Evolutionary conservation across 164 flowering plant genomes (phyloP), one percentile per base, ranked within the genome.

Genomic region (Litsea cubeba): DNA sequence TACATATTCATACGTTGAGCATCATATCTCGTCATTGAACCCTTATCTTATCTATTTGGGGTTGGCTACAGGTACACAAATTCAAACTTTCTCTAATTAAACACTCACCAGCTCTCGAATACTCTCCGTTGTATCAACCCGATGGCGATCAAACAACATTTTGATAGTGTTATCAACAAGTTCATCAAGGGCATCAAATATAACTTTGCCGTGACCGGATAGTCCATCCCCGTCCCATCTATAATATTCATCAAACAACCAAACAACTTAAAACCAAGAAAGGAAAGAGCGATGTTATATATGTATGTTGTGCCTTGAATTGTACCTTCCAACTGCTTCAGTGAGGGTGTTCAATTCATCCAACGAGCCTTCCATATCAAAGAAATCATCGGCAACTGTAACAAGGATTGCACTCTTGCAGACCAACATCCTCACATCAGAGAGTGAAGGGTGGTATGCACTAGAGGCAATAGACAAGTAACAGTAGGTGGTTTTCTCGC

Each of bases 181-280:
- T 17, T 70, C 57, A 11, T 70, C 30, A 17, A 70, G 62, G 50
- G 72, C 66, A 71, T 62, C 50, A 57, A 71, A 71, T 25, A 71
- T 35, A 12, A 71, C 46, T 65, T 60, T 71, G 65, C 18, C 2
- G 22, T 71, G 66, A 20, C 15, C 74, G 30, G 25, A 6, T 8
- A 71, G 49, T 4, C 66, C 74, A 24, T 62, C 26, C n/a, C 65
- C 66, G 3, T 71, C 51, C 74, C 74, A 71, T 60, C 74, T 71
- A 26, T 22, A 58, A 5, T 30, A 0, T 30, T 8, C 54, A n/a
- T 20, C 32, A 6, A 35, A 35, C 14, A 18, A 20, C 22, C 12
- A 46, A 20, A 35, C 24, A 8, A 28, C 11, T 46, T 46, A 20
- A 12, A 35, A n/a, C 20, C 60, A 54, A 54, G 4, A 54, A 54